phyloP scores from a whole-genome alignment of 192 early-diverging fungal species.

The Rhizoclosmatium sp. region DNA sequence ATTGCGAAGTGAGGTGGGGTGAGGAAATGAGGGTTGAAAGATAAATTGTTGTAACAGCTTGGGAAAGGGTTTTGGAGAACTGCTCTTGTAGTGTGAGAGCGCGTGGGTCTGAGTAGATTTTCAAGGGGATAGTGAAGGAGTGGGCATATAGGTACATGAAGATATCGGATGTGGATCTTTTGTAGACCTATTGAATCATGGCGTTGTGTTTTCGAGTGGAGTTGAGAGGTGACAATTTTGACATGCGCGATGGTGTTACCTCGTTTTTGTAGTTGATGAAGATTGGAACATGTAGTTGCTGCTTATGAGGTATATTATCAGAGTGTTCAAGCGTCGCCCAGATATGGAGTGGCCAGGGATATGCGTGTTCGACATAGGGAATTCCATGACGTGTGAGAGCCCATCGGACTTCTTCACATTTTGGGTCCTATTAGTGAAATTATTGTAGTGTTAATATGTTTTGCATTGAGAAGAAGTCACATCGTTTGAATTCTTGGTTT shows the following conservation, averaged over 20 bases:
- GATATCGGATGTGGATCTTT: conserved; percentile 50
- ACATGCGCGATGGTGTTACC: conserved; percentile 23
- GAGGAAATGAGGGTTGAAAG: conserved; percentile 26
- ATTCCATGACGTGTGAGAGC: conserved; percentile 55
- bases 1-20: conserved; percentile 33
- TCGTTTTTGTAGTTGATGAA: conserved; percentile 53
- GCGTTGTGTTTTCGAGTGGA: background rate
- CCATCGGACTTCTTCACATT: conserved; percentile 52
- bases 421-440: conserved; percentile 7
- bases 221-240: background rate
- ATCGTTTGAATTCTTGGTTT: background rate
- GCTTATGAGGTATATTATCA: conserved; percentile 40
- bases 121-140: conserved; percentile 50
- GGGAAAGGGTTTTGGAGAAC: conserved; percentile 39
- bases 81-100: conserved; percentile 49
- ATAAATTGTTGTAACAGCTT: conserved; percentile 48
- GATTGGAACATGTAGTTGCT: conserved; percentile 49
- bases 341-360: conserved; percentile 53
- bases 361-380: conserved; percentile 43
- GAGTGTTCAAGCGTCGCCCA: conserved; percentile 44
- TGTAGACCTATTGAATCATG: conserved; percentile 42
- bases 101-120: conserved; percentile 42
- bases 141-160: conserved; percentile 57
- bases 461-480: background rate
- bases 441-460: background rate